These are phyloP conservation scores for Boletus rufocinnamomeus DNA, from an alignment of 768 basidiomycete genomes.

Conservation along the genomic window DNA sequence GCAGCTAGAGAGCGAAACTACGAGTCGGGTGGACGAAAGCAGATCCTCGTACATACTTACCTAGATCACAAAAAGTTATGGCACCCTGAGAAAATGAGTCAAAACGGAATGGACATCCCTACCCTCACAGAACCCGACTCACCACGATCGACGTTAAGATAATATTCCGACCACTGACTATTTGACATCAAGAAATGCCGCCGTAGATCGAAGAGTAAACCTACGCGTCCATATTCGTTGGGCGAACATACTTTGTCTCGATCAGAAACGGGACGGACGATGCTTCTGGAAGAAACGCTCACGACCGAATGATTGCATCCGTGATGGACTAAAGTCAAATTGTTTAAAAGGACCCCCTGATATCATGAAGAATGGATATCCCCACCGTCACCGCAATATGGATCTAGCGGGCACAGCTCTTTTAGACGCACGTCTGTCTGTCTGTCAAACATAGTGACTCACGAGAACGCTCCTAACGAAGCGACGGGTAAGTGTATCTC, in stretches of 20 bases:
- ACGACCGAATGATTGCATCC: slow-evolving; percentile 50
- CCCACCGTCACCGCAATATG: slow-evolving; percentile 55
- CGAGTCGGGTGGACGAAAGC: neutral
- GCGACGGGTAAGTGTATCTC: neutral
- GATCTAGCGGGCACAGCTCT: slow-evolving; percentile 34
- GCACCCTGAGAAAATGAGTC: slow-evolving; percentile 28
- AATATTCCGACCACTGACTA: slow-evolving; percentile 44
- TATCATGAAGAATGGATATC: slow-evolving; percentile 15
- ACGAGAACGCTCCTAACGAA: slow-evolving; percentile 55
- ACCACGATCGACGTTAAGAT: slow-evolving; percentile 48
- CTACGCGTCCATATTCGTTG: slow-evolving; percentile 49
- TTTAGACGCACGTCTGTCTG: neutral
- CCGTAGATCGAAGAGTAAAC: slow-evolving; percentile 16
- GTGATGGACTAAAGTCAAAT: slow-evolving; percentile 42
- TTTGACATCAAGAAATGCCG: slow-evolving; percentile 30
- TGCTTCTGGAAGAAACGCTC: neutral
- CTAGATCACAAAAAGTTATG: slow-evolving; percentile 45
- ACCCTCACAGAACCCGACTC: slow-evolving; percentile 20
- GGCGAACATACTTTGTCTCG: slow-evolving; percentile 45
- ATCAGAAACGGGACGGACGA: neutral
- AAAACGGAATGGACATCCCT: neutral
- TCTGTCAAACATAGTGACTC: slow-evolving; percentile 23
- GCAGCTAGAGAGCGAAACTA: slow-evolving; percentile 1
- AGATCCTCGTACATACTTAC: slow-evolving; percentile 34
- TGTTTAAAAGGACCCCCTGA: neutral